phyloP scores from a whole-genome alignment of 2,329 filamentous ascomycete genomes.

The Claviceps humidiphila region DNA sequence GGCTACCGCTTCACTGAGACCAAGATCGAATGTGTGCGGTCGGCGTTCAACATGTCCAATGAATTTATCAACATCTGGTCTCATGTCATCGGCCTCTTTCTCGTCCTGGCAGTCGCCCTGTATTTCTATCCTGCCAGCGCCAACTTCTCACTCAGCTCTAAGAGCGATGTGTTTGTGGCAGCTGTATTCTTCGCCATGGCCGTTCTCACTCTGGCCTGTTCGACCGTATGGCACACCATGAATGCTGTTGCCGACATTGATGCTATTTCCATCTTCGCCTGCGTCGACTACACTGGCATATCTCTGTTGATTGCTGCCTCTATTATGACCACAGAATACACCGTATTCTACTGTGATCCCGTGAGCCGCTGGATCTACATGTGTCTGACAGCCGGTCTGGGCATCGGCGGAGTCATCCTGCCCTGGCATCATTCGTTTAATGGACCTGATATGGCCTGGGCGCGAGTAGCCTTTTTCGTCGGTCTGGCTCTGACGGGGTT shows the following conservation, averaged over 20 bases:
- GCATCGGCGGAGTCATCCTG: slow-evolving; percentile 75
- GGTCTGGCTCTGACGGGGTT: slow-evolving; percentile 79
- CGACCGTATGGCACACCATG: slow-evolving; percentile 97
- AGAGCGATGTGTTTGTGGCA: slow-evolving; percentile 79
- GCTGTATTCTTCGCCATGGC: slow-evolving; percentile 94
- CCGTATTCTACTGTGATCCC: slow-evolving; percentile 96
- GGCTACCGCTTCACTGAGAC: slow-evolving; percentile 92
- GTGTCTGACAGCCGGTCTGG: slow-evolving; percentile 63
- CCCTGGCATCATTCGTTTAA: slow-evolving; percentile 97
- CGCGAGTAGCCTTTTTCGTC: slow-evolving; percentile 82
- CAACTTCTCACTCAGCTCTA: slow-evolving; percentile 78
- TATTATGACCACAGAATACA: slow-evolving; percentile 97
- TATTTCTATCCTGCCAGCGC: slow-evolving; percentile 87
- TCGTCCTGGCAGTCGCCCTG: slow-evolving; percentile 80
- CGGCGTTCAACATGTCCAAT: slow-evolving; percentile 75
- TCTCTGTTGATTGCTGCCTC: slow-evolving; percentile 87
- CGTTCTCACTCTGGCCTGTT: slow-evolving; percentile 88
- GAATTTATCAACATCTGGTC: slow-evolving; percentile 98
- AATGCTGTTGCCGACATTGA: slow-evolving; percentile 85
- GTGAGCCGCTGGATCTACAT: slow-evolving; percentile 79
- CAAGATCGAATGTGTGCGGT: slow-evolving; percentile 77
- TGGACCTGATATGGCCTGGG: slow-evolving; percentile 81
- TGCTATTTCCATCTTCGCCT: slow-evolving; percentile 88
- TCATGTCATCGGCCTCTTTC: slow-evolving; percentile 74
- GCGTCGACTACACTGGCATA: slow-evolving; percentile 96